Conservation (phyloP, 768 basidiomycete species). For the Candolleomyces eurysporus region DNA sequence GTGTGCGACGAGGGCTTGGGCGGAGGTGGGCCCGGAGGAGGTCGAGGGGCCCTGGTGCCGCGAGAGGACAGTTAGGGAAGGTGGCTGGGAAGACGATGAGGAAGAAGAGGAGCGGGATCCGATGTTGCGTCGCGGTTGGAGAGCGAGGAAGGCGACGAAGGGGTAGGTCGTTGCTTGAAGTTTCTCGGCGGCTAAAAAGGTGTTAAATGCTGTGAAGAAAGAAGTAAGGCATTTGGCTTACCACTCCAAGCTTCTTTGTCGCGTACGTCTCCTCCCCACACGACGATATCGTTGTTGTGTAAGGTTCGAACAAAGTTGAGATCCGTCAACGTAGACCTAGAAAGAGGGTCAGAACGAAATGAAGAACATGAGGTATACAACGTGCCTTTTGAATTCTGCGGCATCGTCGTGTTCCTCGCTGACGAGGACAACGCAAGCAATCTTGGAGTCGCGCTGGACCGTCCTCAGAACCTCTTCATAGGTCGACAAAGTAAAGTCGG, state of each 20-base stretch:
- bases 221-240: conserved; percentile 15
- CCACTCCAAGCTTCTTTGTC: conserved; percentile 79
- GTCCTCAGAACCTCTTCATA: conserved; percentile 77
- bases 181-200: conserved; percentile 51
- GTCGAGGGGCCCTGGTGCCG: conserved; percentile 71
- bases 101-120: conserved; percentile 32
- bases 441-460: conserved; percentile 68
- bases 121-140: conserved; percentile 67
- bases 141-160: conserved; percentile 86
- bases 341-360: background rate
- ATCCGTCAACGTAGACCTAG: conserved; percentile 75
- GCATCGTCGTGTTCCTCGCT: conserved; percentile 92
- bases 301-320: conserved; percentile 64
- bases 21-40: conserved; percentile 52
- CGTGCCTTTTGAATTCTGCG: conserved; percentile 79
- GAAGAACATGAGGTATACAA: background rate
- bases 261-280: conserved; percentile 92
- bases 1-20: conserved; percentile 61
- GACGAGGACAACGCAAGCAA: conserved; percentile 80
- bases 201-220: conserved; percentile 8
- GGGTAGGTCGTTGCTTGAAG: conserved; percentile 90
- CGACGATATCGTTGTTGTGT: conserved; percentile 69
- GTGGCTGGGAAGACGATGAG: conserved; percentile 30
- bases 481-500: conserved; percentile 76
- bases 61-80: conserved; percentile 77